Conservation (phyloP, 257 asterid species). For the Ophiorrhiza pumila region DNA sequence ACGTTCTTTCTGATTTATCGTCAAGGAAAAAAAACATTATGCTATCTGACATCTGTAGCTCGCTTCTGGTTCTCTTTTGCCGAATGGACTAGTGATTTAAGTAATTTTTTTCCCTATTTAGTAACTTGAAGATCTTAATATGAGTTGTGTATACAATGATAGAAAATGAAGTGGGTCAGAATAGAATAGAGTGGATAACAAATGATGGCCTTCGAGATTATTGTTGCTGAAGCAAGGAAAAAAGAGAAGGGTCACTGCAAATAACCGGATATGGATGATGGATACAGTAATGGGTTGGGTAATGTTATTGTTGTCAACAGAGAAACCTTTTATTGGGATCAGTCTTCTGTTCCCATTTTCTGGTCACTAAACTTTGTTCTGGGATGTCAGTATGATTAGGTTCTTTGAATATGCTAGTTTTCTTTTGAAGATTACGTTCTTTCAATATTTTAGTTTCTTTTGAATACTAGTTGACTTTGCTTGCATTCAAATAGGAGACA, state of each 20-base stretch:
- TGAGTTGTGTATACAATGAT: neutral
- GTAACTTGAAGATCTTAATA: neutral
- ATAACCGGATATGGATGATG: too few relatives aligned
- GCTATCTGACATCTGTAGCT: neutral
- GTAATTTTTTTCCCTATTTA: neutral
- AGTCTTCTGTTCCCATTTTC: neutral
- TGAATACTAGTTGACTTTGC: neutral
- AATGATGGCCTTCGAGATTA: neutral
- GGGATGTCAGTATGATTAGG: neutral
- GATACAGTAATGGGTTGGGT: neutral
- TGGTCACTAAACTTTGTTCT: neutral
- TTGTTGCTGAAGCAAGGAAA: neutral
- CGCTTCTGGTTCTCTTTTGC: neutral
- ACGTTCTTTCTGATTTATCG: neutral
- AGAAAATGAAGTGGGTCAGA: neutral
- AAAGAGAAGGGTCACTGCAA: neutral
- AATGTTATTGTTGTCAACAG: too few relatives aligned
- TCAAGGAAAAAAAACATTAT: too few relatives aligned
- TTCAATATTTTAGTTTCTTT: neutral
- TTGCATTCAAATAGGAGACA: slow-evolving; percentile 55
- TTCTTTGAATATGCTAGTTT: neutral
- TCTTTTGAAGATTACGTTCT: neutral
- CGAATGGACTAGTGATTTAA: too few relatives aligned
- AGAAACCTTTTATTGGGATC: neutral
- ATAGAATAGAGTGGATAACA: neutral